Conservation (phyloP, 202 grass and related monocot species). For the Carex arenaria region DNA sequence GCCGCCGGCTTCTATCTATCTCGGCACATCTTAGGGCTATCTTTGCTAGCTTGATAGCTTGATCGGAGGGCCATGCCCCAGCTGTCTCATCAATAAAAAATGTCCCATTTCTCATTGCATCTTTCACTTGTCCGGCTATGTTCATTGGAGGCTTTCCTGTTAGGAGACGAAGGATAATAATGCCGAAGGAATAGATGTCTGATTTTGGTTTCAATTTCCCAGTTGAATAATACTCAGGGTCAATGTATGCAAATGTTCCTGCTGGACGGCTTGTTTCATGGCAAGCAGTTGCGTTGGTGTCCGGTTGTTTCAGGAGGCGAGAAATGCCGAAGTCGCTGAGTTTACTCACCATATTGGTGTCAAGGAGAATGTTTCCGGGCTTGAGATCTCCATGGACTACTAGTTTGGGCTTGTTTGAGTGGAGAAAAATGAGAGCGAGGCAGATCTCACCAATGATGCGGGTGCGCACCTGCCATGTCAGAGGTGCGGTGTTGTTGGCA, state of each 20-base stretch:
- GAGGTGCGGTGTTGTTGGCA: slow-evolving; percentile 6
- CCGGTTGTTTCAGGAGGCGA: slow-evolving; percentile 10
- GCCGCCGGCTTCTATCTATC: slow-evolving; percentile 18
- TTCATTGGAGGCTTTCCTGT: slow-evolving; percentile 18
- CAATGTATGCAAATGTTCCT: slow-evolving; percentile 59
- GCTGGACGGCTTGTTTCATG: neutral
- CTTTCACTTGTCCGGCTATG: slow-evolving; percentile 48
- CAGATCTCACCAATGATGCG: slow-evolving; percentile 39
- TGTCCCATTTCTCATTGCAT: slow-evolving; percentile 46
- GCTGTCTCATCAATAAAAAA: slow-evolving; percentile 46
- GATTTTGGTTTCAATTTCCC: slow-evolving; percentile 13
- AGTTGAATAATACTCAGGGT: slow-evolving; percentile 56
- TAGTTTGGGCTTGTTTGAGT: slow-evolving; percentile 31
- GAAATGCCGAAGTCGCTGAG: slow-evolving; percentile 32
- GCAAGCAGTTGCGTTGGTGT: neutral
- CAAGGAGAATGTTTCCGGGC: slow-evolving; percentile 38
- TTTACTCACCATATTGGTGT: slow-evolving; percentile 30
- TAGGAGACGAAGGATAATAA: too few relatives aligned
- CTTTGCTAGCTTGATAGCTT: slow-evolving; percentile 29
- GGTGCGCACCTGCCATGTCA: slow-evolving; percentile 35
- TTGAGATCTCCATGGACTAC: slow-evolving; percentile 40
- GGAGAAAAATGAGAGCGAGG: slow-evolving; percentile 37
- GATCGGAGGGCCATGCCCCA: slow-evolving; percentile 60
- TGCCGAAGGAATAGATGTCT: too few relatives aligned
- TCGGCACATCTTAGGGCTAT: slow-evolving; percentile 25